Evolutionary conservation across 345 rosid genomes (phyloP), one percentile per base, ranked within the genome.

Genomic region (Schrenkiella parvula): DNA sequence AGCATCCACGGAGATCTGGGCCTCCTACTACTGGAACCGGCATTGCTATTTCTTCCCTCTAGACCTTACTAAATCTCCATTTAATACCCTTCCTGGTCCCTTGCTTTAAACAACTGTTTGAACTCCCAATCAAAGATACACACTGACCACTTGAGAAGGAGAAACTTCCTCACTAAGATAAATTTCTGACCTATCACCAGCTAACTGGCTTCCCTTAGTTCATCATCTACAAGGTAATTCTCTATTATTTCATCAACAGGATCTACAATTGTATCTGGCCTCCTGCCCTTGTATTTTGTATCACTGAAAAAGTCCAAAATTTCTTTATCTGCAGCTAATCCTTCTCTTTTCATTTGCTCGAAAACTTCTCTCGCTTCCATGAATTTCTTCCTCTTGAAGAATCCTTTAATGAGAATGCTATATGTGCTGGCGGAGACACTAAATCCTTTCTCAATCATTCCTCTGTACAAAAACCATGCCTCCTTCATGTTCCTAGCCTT

Each of bases 401-500:
- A 88, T 35, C 97, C 97, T 50, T 78, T 89, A 54, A 93, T 81
- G 72, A 93, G 85, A 72, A 81, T 87, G 74, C 79, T 82, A 60
- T 89, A 93, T 37, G 97, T 80, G 78, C 76, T 75, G 39, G 73
- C 77, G 3, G 95, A 78, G 31, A 83, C 81, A 28, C 71, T 66
- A 67, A 82, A 86, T 55, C 96, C 93, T 81, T 88, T 91, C 57
- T 72, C 82, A 3, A 77, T 75, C 93, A 88, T 87, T 83, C 87
- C 91, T 55, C 39, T 76, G 51, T 63, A 82, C 84, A 91, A 76
- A 86, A 83, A 93, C 89, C 88, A 88, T 53, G 98, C 98, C 72
- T 93, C 96, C 78, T 91, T 93, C 96, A 91, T 93, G 80, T 91
- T 93, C 80, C 98, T 93, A n/a, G 96, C 95, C 84, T 84, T 91